Evolutionary conservation across 148 eudicot species (phyloP), one percentile per base, ranked within the genome.

Genomic region (Dysphania ambrosioides): DNA sequence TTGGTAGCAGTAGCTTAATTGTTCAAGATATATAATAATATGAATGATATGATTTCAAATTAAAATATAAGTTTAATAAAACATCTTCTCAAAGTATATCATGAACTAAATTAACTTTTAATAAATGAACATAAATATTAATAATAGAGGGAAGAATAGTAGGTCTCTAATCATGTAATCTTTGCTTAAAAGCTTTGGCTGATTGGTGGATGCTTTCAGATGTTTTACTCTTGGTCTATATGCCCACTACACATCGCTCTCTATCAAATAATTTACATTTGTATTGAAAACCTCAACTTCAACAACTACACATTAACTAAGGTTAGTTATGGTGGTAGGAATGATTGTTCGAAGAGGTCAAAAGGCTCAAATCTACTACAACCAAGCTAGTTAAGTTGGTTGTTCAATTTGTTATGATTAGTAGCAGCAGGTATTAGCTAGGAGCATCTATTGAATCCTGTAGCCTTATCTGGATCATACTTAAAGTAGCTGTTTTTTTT

Each of bases 161-260:
- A 68, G 73, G 55, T 34, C 61, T 34, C 53, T 76, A 80, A 80
- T 81, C 38, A 81, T 81, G 77, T 8, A 81, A 68, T 70, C 80
- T 81, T 81, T 38, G 80, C 84, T 72, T 81, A 40, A 61, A 81
- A 77, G 84, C 70, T 68, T 81, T 72, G 79, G 42, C 3, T 65
- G 15, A 58, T 41, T 76, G 68, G 79, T 80, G 79, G 79, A 77
- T 65, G 79, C 12, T 56, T 66, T 24, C 77, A 76, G 12, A 36
- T 63, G 59, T 82, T 16, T 72, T 47, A 67, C 55, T 36, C 66
- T 29, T 56, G 29, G 61, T 75, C 62, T 66, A 18, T 36, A 72
- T 24, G 32, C 75, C 66, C 63, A 24, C 31, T 36, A 38, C 15
- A 23, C 59, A 21, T 18, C 35, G 66, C 35, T 13, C 6, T 32